A percentile compares a stretch with the other conserved stretches of the same genome.
Evolutionary conservation across 2,329 filamentous ascomycete species (phyloP).

Genomic region (Aspergillus jensenii): DNA sequence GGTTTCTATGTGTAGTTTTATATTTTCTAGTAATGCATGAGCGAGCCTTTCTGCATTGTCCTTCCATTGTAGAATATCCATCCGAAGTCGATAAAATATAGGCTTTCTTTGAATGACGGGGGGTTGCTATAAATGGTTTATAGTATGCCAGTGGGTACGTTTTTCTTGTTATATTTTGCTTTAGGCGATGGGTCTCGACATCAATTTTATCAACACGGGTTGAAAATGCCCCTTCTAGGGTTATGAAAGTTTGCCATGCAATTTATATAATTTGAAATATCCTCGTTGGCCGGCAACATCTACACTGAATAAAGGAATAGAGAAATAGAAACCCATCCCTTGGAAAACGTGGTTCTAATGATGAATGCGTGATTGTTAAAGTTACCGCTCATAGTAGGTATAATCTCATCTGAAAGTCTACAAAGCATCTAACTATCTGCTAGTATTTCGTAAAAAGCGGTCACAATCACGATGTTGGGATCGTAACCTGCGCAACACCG

Average conservation of each 20-base stretch:
- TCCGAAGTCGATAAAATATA: not conserved
- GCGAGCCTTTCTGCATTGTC: slow-evolving; percentile 13
- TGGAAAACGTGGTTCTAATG: not conserved
- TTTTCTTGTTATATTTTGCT: not conserved
- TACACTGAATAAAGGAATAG: not conserved
- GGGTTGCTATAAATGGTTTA: not conserved
- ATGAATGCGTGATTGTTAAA: not conserved
- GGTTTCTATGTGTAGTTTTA: slow-evolving; percentile 8
- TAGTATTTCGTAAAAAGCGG: not conserved
- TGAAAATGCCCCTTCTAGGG: not conserved
- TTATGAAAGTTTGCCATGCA: not conserved
- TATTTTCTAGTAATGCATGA: slow-evolving; percentile 22
- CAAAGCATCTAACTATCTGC: not conserved
- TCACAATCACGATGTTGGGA: slow-evolving; percentile 37
- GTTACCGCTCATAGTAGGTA: slow-evolving; percentile 1
- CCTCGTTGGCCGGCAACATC: not conserved
- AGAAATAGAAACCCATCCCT: not conserved
- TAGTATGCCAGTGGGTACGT: not conserved
- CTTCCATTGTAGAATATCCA: not conserved
- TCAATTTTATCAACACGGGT: not conserved
- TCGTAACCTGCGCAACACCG: slow-evolving; percentile 43
- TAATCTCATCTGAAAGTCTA: not conserved
- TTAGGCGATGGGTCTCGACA: not conserved
- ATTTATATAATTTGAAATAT: not conserved
- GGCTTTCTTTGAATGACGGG: not conserved